These are phyloP conservation scores for Globisporangium nunn DNA, from an alignment of 352 stramenopile genomes.

Conservation along the genomic window DNA sequence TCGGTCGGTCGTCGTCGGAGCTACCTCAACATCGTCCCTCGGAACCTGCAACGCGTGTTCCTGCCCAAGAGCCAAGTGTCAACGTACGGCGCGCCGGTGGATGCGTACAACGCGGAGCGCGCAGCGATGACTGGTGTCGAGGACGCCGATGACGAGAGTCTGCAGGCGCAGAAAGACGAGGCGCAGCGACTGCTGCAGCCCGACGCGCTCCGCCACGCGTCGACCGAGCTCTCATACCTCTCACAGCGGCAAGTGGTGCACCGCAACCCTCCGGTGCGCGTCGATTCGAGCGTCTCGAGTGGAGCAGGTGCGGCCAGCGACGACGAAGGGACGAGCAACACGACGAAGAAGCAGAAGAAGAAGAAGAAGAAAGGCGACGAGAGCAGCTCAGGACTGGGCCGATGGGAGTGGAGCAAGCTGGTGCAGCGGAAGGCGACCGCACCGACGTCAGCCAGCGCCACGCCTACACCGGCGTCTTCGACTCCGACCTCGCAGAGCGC, in stretches of 20 bases:
- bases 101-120: conserved; percentile 37
- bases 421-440: conserved; percentile 27
- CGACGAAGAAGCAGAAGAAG: conserved; percentile 23
- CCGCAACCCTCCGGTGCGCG: conserved; percentile 50
- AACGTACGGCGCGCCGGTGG: conserved; percentile 26
- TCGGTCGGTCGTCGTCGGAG: conserved; percentile 37
- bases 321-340: conserved; percentile 22
- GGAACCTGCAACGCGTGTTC: conserved; percentile 60
- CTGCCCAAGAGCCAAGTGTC: conserved; percentile 20
- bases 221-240: conserved; percentile 66
- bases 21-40: conserved; percentile 67
- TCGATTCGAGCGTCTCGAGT: conserved; percentile 6
- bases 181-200: conserved; percentile 33
- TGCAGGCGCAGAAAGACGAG: conserved; percentile 15
- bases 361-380: conserved; percentile 28
- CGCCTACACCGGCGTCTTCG: not conserved
- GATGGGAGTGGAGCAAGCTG: conserved; percentile 64
- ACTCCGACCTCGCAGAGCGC: not conserved
- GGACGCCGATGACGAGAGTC: conserved; percentile 16
- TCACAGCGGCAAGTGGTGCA: conserved; percentile 77
- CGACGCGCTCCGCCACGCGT: conserved; percentile 44
- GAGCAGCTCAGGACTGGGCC: conserved; percentile 30
- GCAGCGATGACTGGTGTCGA: conserved; percentile 26
- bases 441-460: not conserved
- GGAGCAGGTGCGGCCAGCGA: not conserved